A percentile compares a stretch with the other conserved stretches of the same genome.
Evolutionary conservation across 352 stramenopile species (phyloP).

Genomic region (Phytopythium boreale): DNA sequence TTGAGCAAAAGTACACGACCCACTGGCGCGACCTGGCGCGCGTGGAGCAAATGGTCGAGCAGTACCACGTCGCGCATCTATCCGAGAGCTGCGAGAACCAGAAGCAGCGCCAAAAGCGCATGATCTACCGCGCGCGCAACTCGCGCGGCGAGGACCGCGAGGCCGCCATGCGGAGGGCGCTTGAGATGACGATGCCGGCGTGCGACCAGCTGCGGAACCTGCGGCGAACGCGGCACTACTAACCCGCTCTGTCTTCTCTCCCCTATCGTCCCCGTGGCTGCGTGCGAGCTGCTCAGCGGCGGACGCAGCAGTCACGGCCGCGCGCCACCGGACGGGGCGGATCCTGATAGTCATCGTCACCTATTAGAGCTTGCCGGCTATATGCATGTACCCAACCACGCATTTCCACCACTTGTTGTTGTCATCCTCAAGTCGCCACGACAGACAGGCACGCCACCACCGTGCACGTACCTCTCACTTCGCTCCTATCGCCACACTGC

Average conservation of each 20-base stretch:
- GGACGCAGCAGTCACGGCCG: background rate
- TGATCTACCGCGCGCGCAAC: conserved; percentile 84
- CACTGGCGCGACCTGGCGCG: conserved; percentile 82
- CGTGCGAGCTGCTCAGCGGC: background rate
- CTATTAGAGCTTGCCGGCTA: conserved; percentile 7
- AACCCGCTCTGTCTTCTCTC: background rate
- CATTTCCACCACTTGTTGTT: background rate
- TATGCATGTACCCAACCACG: background rate
- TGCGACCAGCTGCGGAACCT: conserved; percentile 77
- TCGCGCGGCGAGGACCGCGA: conserved; percentile 73
- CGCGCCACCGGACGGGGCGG: background rate
- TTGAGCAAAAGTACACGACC: conserved; percentile 84
- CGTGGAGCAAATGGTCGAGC: conserved; percentile 87
- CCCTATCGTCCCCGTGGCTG: background rate
- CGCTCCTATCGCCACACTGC: no score
- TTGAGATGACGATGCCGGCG: conserved; percentile 83
- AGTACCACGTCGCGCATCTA: conserved; percentile 67
- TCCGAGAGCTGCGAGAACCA: conserved; percentile 78
- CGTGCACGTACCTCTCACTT: no score
- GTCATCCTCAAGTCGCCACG: background rate
- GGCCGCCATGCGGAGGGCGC: conserved; percentile 66
- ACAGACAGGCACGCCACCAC: no score
- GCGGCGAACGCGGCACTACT: conserved; percentile 62
- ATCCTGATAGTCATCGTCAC: conserved; percentile 3
- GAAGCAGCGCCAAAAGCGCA: conserved; percentile 83